Conservation (phyloP, 495 filamentous ascomycete species). For the Stereocaulon alpinum region DNA sequence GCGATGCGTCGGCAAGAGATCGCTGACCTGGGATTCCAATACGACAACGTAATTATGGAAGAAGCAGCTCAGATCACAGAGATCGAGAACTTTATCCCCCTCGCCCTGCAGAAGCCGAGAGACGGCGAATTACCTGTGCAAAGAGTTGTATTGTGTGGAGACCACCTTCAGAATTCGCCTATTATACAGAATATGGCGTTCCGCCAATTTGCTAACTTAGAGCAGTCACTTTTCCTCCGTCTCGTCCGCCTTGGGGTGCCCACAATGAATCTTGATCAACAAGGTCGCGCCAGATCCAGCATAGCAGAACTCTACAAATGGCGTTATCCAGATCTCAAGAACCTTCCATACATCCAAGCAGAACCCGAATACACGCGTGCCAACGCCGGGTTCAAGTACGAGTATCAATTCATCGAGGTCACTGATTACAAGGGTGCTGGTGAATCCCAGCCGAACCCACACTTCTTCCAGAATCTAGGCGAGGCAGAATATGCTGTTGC, state of each 20-base stretch:
- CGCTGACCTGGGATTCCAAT: conserved; percentile 81
- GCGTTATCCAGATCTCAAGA: conserved; percentile 75
- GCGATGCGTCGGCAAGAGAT: conserved; percentile 96
- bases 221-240: conserved; percentile 88
- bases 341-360: conserved; percentile 62
- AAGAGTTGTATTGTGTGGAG: conserved; percentile 83
- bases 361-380: conserved; percentile 63
- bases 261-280: conserved; percentile 78
- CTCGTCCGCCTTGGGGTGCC: conserved; percentile 86
- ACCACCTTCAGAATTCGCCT: conserved; percentile 94
- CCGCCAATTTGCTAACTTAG: conserved; percentile 87
- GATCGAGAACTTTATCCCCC: conserved; percentile 90
- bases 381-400: conserved; percentile 86
- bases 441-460: conserved; percentile 83
- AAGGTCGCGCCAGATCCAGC: conserved; percentile 76
- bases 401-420: conserved; percentile 96
- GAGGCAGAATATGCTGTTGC: conserved; percentile 97
- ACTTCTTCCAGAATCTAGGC: conserved; percentile 95
- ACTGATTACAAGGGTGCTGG: conserved; percentile 86
- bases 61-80: conserved; percentile 98
- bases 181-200: conserved; percentile 96
- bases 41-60: conserved; percentile 98
- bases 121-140: conserved; percentile 66
- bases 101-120: conserved; percentile 76
- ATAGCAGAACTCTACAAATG: conserved; percentile 89